phyloP scores from a whole-genome alignment of 176 grass and related monocot genomes.

The Rhynchospora breviuscula region DNA sequence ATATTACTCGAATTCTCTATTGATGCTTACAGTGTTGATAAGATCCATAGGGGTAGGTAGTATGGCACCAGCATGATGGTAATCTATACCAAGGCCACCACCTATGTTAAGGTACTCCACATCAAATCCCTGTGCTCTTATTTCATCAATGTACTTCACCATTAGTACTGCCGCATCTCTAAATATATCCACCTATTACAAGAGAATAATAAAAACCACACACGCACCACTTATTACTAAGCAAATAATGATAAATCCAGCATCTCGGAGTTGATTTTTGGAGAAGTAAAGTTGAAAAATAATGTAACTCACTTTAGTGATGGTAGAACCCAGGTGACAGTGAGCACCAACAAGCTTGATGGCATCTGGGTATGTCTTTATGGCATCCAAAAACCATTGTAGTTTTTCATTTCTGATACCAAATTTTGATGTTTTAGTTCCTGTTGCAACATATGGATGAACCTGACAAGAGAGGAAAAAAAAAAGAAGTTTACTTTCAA shows the following conservation, averaged over 20 bases:
- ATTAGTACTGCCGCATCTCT: conserved; percentile 95
- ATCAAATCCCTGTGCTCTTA: conserved; percentile 80
- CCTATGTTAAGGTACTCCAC: conserved; percentile 95
- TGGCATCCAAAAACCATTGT: conserved; percentile 91
- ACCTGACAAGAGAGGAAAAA: conserved; percentile 39
- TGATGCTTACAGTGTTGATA: conserved; percentile 72
- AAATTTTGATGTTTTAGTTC: conserved; percentile 97
- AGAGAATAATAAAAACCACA: not conserved
- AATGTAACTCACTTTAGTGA: conserved; percentile 62
- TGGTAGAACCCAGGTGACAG: conserved; percentile 94
- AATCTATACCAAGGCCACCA: conserved; percentile 95
- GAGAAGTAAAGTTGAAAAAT: not conserved
- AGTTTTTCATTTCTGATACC: conserved; percentile 96
- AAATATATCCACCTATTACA: conserved; percentile 85
- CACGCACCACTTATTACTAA: no score
- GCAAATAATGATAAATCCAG: not conserved
- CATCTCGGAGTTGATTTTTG: not conserved
- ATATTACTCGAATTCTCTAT: not conserved
- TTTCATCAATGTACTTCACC: conserved; percentile 90
- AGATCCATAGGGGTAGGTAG: conserved; percentile 93
- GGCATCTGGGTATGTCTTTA: conserved; percentile 71
- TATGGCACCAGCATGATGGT: conserved; percentile 61
- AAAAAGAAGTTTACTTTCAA: not conserved
- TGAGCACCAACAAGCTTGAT: conserved; percentile 90
- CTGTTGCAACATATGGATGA: conserved; percentile 98